Evolutionary conservation across 164 flowering plant species (phyloP), one percentile per base, ranked within the genome.

Genomic region (Annona squamosa): DNA sequence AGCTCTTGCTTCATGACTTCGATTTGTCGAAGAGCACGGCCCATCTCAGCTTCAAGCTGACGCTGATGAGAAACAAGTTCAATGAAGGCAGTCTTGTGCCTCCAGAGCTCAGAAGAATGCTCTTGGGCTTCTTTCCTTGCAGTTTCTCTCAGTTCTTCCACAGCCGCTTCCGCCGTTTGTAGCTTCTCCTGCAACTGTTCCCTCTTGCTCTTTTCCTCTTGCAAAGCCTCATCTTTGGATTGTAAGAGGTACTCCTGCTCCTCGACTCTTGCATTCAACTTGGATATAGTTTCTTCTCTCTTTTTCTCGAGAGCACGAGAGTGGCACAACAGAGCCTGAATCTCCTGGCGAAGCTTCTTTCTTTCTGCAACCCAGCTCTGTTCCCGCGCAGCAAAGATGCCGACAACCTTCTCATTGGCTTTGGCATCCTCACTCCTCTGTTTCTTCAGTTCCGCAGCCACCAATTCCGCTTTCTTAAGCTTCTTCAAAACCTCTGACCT

Each of bases 41-140:
- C 84, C 86, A 93, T 79, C 79, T 93, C 98, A 17, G 97, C 93
- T 81, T 96, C 98, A 71, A 96, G 85, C 79, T 90, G 97, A 43
- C 95, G 74, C 68, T 96, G 99, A 77, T 82, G 88, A 9, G 99
- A 93, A 9, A 90, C 97, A n/a, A 93, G 88, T 86, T 93, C 98
- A 64, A 93, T 82, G 81, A 93, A 89, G 3, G 97, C 92, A 43
- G 93, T 88, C 76, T 96, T 96, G 69, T 90, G 97, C 84, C 86
- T 93, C 86, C 86, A 71, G 64, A 90, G 78, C 78, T 93, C 93
- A 4, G 81, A 74, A 10, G 90, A 81, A 79, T 89, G 92, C 67
- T 87, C 87, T 72, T 85, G 84, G 69, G 86, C 82, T 74, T 85
- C 89, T 42, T 68, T 81, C 74, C 82, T 86, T 17, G 76, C 76